phyloP scores from a whole-genome alignment of 2,329 filamentous ascomycete genomes.

The Apiospora rasikravindrae region DNA sequence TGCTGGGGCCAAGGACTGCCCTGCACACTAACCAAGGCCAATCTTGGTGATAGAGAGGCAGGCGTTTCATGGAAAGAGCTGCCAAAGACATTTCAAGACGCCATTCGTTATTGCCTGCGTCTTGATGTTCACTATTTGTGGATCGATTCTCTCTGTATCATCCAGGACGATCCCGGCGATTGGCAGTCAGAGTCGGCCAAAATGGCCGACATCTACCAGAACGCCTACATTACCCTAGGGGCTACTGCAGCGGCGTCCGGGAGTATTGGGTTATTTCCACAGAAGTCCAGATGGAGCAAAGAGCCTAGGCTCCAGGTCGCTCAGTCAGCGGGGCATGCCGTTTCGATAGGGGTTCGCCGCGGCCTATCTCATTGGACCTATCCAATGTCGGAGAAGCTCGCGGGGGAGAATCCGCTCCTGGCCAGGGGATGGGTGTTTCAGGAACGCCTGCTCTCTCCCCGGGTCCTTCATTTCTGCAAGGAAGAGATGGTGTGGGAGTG shows the following conservation, averaged over 20 bases:
- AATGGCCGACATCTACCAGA: neutral
- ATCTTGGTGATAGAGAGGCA: neutral
- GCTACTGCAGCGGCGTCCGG: neutral
- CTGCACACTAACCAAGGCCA: neutral
- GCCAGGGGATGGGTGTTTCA: neutral
- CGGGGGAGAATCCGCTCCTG: neutral
- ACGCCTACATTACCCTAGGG: neutral
- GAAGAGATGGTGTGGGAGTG: neutral
- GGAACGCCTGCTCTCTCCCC: neutral
- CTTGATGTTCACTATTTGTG: neutral
- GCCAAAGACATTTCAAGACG: neutral
- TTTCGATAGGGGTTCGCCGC: neutral
- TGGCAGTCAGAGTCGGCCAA: neutral
- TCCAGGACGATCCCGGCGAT: neutral
- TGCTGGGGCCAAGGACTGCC: neutral
- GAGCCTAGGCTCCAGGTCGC: neutral
- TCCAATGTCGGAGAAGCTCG: neutral
- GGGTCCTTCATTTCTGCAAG: neutral
- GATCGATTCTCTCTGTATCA: no score
- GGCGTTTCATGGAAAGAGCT: neutral
- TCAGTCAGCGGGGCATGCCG: neutral
- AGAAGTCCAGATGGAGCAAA: neutral
- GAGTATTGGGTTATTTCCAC: neutral
- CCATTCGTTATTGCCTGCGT: neutral
- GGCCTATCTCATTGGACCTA: neutral